Conservation (phyloP, 805 yeast genomes). For the Suhomyces sp. region DNA sequence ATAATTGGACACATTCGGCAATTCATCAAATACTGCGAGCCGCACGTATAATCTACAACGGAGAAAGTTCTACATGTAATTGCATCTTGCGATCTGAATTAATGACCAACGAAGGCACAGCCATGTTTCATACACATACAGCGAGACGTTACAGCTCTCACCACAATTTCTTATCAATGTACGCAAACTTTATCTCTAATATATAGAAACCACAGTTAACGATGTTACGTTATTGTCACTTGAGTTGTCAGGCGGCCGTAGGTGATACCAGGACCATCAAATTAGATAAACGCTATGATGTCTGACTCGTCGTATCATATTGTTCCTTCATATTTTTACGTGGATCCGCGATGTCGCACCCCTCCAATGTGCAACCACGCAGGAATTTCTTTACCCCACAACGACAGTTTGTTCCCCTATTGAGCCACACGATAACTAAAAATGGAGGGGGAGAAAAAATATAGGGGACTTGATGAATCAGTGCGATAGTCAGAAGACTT, state of each 20-base stretch:
- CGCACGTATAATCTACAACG: background rate
- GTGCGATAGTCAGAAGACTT: background rate
- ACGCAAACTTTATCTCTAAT: background rate
- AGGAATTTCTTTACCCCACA: slow-evolving; percentile 1
- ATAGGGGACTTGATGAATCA: background rate
- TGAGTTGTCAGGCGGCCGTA: background rate
- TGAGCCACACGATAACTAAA: slow-evolving; percentile 6
- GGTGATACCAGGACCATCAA: background rate
- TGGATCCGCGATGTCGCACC: background rate
- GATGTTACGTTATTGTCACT: background rate
- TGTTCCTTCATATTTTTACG: background rate
- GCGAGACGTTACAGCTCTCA: too few relatives aligned
- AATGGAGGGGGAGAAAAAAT: background rate
- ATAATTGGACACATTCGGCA: background rate
- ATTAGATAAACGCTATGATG: background rate
- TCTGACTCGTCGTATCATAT: background rate
- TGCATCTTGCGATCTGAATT: background rate
- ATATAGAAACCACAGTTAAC: background rate
- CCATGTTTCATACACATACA: background rate
- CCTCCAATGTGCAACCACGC: background rate
- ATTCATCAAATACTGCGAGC: background rate
- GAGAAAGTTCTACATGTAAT: background rate
- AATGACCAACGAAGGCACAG: background rate
- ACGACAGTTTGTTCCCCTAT: slow-evolving; percentile 6
- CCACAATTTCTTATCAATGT: background rate